phyloP scores from a whole-genome alignment of 2,329 filamentous ascomycete genomes.

The Colletotrichum shisoi region DNA sequence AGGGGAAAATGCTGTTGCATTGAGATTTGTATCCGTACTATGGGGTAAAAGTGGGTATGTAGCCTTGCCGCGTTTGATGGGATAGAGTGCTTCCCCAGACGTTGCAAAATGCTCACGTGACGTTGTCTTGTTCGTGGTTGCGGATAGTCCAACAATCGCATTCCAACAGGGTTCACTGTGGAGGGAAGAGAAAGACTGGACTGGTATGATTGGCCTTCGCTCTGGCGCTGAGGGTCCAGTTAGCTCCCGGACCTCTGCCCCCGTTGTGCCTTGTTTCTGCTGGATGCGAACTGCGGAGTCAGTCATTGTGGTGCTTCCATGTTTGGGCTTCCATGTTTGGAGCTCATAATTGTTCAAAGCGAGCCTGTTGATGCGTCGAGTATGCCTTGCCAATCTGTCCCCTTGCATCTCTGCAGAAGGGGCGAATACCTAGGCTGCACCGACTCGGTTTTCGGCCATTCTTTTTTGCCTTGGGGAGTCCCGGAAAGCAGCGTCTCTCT shows the following conservation, averaged over 20 bases:
- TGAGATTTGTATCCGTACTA: too few relatives aligned
- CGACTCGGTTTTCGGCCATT: neutral
- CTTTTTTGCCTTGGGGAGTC: neutral
- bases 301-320: neutral
- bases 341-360: neutral
- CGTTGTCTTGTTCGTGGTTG: too few relatives aligned
- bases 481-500: neutral
- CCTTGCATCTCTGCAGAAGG: slow-evolving; percentile 12
- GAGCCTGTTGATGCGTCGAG: neutral
- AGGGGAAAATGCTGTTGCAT: too few relatives aligned
- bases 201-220: neutral
- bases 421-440: slow-evolving; percentile 6
- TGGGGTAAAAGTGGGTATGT: too few relatives aligned
- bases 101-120: too few relatives aligned
- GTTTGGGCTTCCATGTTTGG: too few relatives aligned
- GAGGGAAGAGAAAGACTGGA: too few relatives aligned
- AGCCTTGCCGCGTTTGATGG: too few relatives aligned
- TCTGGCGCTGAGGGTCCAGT: neutral
- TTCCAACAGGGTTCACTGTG: too few relatives aligned
- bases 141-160: too few relatives aligned
- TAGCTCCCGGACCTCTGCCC: neutral
- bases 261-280: neutral
- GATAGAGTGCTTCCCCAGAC: too few relatives aligned
- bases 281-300: neutral
- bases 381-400: slow-evolving; percentile 16